Conservation (phyloP, 257 asterid species). For the Apocynum venetum region DNA sequence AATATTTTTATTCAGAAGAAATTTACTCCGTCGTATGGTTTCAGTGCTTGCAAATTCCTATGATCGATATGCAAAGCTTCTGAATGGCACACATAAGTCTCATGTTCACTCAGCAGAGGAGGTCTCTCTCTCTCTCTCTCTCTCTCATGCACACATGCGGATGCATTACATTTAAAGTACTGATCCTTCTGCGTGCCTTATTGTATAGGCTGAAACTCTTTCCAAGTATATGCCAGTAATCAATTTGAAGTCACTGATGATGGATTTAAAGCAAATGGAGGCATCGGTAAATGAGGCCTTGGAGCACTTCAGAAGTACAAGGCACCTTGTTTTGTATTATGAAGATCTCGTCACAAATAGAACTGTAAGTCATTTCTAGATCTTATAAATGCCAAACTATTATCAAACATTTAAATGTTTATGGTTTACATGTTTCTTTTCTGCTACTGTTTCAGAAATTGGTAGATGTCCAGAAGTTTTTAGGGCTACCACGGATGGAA, state of each 20-base stretch:
- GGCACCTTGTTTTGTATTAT: constrained; percentile 69
- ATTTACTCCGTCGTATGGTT: constrained; percentile 39
- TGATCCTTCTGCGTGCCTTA: constrained; percentile 6
- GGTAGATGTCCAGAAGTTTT: constrained; percentile 60
- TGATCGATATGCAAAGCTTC: constrained; percentile 33
- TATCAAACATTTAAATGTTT: neutral
- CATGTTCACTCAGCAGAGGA: constrained; percentile 40
- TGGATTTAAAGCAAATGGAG: constrained; percentile 63
- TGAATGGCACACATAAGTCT: constrained; percentile 45
- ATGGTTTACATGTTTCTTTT: neutral
- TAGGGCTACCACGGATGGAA: constrained; percentile 60
- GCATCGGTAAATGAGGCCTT: constrained; percentile 44
- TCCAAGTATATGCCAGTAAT: constrained; percentile 72
- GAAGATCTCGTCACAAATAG: constrained; percentile 77
- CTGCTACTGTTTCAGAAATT: constrained; percentile 48
- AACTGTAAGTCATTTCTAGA: constrained; percentile 45
- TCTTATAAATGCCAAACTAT: neutral
- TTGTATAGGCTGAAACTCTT: constrained; percentile 64
- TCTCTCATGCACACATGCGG: neutral
- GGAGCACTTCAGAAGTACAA: constrained; percentile 58
- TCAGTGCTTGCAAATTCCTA: constrained; percentile 39
- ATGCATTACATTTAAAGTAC: neutral
- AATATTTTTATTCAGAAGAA: constrained; percentile 38
- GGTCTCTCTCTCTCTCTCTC: constrained; percentile 18
- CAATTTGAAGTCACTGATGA: constrained; percentile 46